These are phyloP conservation scores for Cercophora sp. DNA, from an alignment of 495 filamentous ascomycete genomes.

Conservation along the genomic window DNA sequence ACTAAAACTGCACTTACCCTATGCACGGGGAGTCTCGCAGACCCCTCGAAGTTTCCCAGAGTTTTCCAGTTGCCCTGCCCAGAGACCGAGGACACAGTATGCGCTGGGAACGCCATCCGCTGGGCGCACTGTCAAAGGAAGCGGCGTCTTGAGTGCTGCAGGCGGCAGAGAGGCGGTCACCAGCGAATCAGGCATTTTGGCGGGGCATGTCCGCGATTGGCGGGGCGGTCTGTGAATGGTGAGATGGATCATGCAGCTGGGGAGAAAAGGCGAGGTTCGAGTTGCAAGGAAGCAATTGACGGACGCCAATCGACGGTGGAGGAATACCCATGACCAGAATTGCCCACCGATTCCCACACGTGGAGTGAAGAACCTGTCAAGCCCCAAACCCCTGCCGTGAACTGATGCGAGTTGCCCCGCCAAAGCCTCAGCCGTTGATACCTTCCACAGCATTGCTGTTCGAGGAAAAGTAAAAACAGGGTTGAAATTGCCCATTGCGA, in stretches of 20 bases:
- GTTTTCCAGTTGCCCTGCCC: background rate
- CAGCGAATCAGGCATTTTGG: constrained; percentile 1
- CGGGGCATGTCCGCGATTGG: constrained; percentile 16
- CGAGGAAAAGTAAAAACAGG: no score
- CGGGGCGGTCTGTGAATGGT: constrained; percentile 5
- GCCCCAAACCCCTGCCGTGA: background rate
- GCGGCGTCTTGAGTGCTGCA: background rate
- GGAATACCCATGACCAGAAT: background rate
- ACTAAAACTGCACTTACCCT: no score
- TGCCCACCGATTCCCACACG: no score
- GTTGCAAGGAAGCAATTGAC: background rate
- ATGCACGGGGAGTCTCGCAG: no score
- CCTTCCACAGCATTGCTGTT: no score
- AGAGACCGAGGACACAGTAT: constrained; percentile 2
- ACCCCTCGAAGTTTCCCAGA: background rate
- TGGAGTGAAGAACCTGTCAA: background rate
- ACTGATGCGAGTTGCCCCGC: constrained; percentile 4
- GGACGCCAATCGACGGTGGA: background rate
- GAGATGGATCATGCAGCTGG: constrained; percentile 9
- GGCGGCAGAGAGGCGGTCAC: constrained; percentile 22
- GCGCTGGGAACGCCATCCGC: background rate
- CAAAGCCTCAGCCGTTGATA: background rate
- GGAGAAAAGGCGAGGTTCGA: background rate
- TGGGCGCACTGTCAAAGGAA: background rate
- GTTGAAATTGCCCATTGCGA: background rate